phyloP scores from a whole-genome alignment of 2,329 filamentous ascomycete species.

The Paecilomyces sp. region DNA sequence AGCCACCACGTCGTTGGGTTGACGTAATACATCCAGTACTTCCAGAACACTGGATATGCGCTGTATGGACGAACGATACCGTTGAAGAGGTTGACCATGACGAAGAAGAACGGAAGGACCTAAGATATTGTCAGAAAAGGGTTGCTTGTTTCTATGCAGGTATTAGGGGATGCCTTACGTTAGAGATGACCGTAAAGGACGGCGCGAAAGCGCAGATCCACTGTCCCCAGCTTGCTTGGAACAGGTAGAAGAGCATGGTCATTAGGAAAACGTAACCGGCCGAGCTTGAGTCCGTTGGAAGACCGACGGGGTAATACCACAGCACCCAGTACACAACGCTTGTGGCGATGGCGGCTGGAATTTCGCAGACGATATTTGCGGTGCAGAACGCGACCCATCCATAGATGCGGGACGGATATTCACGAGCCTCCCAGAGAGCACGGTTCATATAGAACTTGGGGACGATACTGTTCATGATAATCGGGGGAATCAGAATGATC shows the following conservation, averaged over 20 bases:
- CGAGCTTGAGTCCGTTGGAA: constrained; percentile 57
- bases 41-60: constrained; percentile 62
- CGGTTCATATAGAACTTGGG: constrained; percentile 73
- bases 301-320: constrained; percentile 70
- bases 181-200: constrained; percentile 69
- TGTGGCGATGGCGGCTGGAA: constrained; percentile 61
- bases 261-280: constrained; percentile 74
- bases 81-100: constrained; percentile 70
- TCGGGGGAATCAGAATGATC: constrained; percentile 59
- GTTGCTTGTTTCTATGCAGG: background rate
- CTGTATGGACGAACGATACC: constrained; percentile 65
- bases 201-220: constrained; percentile 81
- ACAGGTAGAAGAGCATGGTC: constrained; percentile 69
- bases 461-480: constrained; percentile 64
- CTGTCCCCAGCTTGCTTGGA: constrained; percentile 69
- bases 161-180: constrained; percentile 29
- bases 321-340: constrained; percentile 63
- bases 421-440: constrained; percentile 64
- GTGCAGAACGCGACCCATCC: constrained; percentile 71
- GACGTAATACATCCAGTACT: constrained; percentile 62
- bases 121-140: constrained; percentile 12
- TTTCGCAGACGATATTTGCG: constrained; percentile 64
- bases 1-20: constrained; percentile 68
- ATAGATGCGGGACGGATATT: constrained; percentile 68
- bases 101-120: constrained; percentile 71